These are phyloP conservation scores for Vitellaria paradoxa DNA, from an alignment of 179 eudicot species.

Conservation along the genomic window DNA sequence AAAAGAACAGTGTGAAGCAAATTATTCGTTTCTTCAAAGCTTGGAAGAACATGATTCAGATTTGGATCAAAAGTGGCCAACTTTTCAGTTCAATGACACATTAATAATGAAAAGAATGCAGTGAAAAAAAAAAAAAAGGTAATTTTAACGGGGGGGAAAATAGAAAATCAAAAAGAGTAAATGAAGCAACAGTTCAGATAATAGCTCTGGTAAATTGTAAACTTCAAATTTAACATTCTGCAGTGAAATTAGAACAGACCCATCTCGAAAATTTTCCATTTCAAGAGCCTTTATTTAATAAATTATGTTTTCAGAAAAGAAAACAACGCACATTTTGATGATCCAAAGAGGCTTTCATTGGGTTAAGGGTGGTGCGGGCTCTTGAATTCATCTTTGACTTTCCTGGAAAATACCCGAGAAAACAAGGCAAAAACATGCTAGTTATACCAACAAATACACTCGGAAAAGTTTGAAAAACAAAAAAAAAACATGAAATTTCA, in stretches of 20 bases:
- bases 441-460: neutral
- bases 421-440: neutral
- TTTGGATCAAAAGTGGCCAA: constrained; percentile 15
- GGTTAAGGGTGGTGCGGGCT: constrained; percentile 10
- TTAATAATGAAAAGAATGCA: neutral
- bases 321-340: constrained; percentile 28
- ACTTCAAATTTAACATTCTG: neutral
- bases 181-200: neutral
- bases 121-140: neutral
- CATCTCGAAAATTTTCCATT: neutral
- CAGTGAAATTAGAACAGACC: neutral
- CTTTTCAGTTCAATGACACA: neutral
- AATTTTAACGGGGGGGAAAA: neutral
- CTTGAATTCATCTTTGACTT: constrained; percentile 19
- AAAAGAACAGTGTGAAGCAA: neutral
- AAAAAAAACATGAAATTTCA: neutral
- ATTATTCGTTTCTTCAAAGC: constrained; percentile 8
- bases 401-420: constrained; percentile 1
- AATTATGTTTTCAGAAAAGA: neutral
- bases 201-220: neutral
- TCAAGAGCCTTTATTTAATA: too few relatives aligned
- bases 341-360: constrained; percentile 29
- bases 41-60: constrained; percentile 16
- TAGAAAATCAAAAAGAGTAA: neutral
- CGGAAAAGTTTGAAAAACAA: neutral